phyloP scores from a whole-genome alignment of 345 rosid genomes.

The Gossypium mustelinum region DNA sequence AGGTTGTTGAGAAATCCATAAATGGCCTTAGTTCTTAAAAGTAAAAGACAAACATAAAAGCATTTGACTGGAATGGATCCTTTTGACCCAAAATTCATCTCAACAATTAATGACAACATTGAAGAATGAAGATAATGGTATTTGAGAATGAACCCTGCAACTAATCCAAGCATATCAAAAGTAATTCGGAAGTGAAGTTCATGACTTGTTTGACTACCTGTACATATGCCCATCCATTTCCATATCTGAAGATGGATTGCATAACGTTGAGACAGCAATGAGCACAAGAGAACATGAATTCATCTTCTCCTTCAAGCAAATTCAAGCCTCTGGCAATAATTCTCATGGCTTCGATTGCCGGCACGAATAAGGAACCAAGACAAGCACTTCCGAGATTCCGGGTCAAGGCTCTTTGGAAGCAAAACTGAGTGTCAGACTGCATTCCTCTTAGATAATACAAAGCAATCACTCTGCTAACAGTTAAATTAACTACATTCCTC shows the following conservation, averaged over 20 bases:
- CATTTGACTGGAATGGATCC: neutral
- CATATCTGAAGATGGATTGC: constrained; percentile 67
- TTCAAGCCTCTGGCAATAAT: constrained; percentile 78
- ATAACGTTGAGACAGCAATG: constrained; percentile 85
- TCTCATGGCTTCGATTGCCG: constrained; percentile 82
- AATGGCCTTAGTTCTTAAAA: neutral
- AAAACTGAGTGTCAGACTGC: constrained; percentile 74
- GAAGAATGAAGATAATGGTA: neutral
- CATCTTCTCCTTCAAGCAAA: constrained; percentile 95
- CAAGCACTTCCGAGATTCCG: constrained; percentile 92
- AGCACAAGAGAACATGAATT: constrained; percentile 99
- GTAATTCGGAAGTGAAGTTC: neutral
- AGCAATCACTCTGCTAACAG: constrained; percentile 71
- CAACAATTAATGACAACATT: neutral
- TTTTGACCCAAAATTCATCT: neutral
- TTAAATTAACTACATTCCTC: constrained; percentile 85
- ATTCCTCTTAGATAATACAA: constrained; percentile 85
- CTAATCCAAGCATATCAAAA: neutral
- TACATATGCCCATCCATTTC: constrained; percentile 98
- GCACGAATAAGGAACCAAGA: constrained; percentile 87
- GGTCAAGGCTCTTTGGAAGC: constrained; percentile 87
- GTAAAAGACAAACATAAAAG: neutral
- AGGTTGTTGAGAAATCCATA: neutral
- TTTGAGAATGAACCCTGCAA: neutral
- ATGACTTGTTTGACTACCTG: constrained; percentile 49